Evolutionary conservation across 176 grass and related monocot genomes (phyloP).

Genomic region (Stipa capillata): DNA sequence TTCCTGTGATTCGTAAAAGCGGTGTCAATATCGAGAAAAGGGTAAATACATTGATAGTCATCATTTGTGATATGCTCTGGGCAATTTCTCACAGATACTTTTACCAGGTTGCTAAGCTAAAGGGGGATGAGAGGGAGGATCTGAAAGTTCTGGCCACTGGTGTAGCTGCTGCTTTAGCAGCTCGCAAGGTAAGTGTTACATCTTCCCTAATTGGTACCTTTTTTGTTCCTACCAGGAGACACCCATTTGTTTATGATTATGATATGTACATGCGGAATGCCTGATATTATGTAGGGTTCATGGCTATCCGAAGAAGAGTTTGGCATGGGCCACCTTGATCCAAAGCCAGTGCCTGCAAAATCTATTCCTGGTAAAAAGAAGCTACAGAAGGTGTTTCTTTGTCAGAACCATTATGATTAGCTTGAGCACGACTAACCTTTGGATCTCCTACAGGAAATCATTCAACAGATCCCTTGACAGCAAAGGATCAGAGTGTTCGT

Average conservation of each 20-base stretch:
- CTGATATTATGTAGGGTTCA: conserved; percentile 58
- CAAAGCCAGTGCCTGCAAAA: conserved; percentile 66
- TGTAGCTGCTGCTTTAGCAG: conserved; percentile 87
- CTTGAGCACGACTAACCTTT: conserved; percentile 15
- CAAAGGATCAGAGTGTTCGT: conserved; percentile 49
- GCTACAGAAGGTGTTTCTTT: background rate
- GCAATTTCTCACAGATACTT: conserved; percentile 15
- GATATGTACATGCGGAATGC: background rate
- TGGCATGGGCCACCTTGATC: conserved; percentile 83
- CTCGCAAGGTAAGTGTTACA: conserved; percentile 69
- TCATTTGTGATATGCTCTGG: conserved; percentile 2
- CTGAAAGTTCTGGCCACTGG: conserved; percentile 94
- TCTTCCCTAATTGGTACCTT: background rate
- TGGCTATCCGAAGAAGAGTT: conserved; percentile 99
- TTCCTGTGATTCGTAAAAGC: conserved; percentile 83
- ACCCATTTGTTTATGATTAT: conserved; percentile 7
- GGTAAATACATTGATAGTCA: conserved; percentile 22
- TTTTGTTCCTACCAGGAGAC: background rate
- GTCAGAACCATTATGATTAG: background rate
- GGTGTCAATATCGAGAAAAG: conserved; percentile 92
- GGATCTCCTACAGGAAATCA: conserved; percentile 54
- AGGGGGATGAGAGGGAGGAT: conserved; percentile 91
- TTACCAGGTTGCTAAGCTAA: conserved; percentile 81
- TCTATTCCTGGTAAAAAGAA: conserved; percentile 49
- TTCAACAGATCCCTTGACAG: conserved; percentile 31